Percentiles rank a stretch among this genome's conserved stretches.
Conservation (phyloP, 2,329 filamentous ascomycete species). For the Septoria linicola region DNA sequence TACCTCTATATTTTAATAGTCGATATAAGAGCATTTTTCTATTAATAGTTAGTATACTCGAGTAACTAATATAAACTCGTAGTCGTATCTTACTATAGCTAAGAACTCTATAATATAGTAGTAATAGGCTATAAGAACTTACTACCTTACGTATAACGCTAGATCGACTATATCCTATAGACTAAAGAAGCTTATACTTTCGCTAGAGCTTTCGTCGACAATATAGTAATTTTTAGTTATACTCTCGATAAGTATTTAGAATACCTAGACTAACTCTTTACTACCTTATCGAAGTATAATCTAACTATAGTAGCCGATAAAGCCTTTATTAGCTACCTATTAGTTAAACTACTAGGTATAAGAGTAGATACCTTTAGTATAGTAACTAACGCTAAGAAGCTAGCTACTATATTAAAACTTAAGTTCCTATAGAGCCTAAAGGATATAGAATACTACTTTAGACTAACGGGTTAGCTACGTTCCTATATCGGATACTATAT, state of each 20-base stretch:
- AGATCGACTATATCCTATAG: not conserved
- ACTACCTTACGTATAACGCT: not conserved
- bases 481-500: slow-evolving; percentile 1
- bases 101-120: not conserved
- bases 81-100: not conserved
- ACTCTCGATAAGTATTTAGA: not conserved
- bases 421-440: not conserved
- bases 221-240: slow-evolving; percentile 1
- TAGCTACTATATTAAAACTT: not conserved
- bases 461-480: not conserved
- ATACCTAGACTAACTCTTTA: not conserved
- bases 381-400: not conserved
- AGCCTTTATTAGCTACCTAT: not conserved
- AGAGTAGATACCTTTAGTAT: not conserved
- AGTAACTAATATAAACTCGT: not conserved
- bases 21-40: not conserved
- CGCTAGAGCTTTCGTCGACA: not conserved
- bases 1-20: not conserved
- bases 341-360: not conserved
- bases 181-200: not conserved
- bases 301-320: not conserved
- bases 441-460: slow-evolving; percentile 1
- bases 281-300: not conserved
- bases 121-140: not conserved
- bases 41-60: not conserved